phyloP scores from a whole-genome alignment of 331 rosid species.

The Malus hybrid region DNA sequence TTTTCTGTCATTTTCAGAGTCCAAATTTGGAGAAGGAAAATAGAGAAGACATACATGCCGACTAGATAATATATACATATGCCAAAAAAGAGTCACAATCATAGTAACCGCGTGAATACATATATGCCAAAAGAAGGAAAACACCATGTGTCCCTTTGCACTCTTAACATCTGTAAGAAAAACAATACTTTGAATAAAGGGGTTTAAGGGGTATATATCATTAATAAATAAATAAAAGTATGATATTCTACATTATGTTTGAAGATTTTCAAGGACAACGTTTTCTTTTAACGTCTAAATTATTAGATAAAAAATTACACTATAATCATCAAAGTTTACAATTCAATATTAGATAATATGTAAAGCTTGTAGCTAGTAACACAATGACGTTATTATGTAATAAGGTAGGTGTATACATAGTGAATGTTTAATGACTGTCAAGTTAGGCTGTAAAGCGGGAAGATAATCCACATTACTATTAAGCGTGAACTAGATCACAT shows the following conservation, averaged over 20 bases:
- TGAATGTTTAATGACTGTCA: too few species aligned
- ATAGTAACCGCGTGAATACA: background rate
- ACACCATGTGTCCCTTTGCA: background rate
- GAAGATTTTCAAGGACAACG: accelerated
- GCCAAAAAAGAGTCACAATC: too few species aligned
- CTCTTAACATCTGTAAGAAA: background rate
- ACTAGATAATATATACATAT: too few species aligned
- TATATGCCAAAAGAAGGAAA: background rate
- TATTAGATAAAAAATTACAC: too few species aligned
- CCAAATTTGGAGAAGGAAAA: background rate
- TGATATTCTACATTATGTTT: background rate
- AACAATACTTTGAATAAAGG: background rate
- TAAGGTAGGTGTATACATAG: background rate
- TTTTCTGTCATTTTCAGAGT: background rate
- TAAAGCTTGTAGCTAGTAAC: background rate
- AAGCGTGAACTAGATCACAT: background rate
- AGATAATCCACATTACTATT: too few species aligned
- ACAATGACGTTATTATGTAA: background rate
- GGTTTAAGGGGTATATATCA: background rate
- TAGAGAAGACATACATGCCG: too few species aligned
- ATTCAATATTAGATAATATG: too few species aligned
- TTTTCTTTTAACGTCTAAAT: too few species aligned
- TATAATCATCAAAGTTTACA: background rate
- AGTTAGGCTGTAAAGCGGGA: background rate
- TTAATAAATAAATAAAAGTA: too few species aligned